Base-by-base conservation (phyloP, 768 basidiomycete genomes). In the Tephrocybe rancida region DNA sequence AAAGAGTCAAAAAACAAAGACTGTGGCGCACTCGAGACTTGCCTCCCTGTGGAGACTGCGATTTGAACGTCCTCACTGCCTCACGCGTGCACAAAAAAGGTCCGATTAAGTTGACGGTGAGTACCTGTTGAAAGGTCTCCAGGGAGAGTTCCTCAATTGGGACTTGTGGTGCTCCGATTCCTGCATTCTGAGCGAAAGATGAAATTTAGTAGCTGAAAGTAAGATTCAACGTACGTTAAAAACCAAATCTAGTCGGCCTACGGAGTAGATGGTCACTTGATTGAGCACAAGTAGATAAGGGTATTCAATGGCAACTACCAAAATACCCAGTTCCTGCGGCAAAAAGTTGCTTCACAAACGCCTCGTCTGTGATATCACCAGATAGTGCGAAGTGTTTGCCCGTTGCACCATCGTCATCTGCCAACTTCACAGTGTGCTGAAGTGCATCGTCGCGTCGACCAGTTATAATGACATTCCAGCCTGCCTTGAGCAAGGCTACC, bases 51-150 rank as follows among this genome's bases (percentile, higher is more conserved):
- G 92, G 91, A 0, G 70, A 65, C 65, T 94, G 90, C 0, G 69
- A 61, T 65, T 90, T 92, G 81, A 93, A 93, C 3, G 83, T 69
- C 51, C 68, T 78, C 64, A 92, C 76, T 1, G 91, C 92, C 57
- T 91, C 84, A 10, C 86, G 80, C 0, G 89, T 87, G 63, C 90
- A 92, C 43, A 94, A 73, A 64, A 92, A 91, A 0, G 86, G 74
- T 0, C 81, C 90, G 35, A 84, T 67, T 38, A 94, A 71, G 70
- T 95, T 95, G 43, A 88, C 79, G 53, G 85, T 78, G 48, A 93
- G 65, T 26, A 90, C 84, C 8, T 74, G 77, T 48, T 80, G 79
- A 65, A 92, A 89, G 1, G 78, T 73, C 18, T 78, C 81, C 9
- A 92, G 69, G 0, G 85, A 68, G 39, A 85, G 68, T 0, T 86